Conservation (phyloP, 2,329 filamentous ascomycete species). For the Exophiala sideris region DNA sequence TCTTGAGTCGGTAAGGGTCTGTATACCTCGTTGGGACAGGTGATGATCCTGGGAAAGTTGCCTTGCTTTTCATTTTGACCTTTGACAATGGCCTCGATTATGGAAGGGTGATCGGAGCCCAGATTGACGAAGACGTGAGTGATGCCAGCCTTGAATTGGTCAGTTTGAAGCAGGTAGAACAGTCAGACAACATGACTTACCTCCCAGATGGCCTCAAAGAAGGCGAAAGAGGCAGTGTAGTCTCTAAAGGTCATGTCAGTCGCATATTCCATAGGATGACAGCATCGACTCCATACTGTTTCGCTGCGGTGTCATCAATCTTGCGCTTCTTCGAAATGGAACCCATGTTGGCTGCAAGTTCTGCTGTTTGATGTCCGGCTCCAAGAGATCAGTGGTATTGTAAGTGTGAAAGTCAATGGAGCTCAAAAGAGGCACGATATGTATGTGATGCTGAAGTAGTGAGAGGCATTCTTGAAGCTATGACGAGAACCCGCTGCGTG, state of each 20-base stretch:
- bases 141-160: constrained; percentile 43
- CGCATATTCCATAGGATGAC: not conserved
- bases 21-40: constrained; percentile 72
- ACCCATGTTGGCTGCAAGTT: not conserved
- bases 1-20: not conserved
- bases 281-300: not conserved
- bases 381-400: no score
- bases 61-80: constrained; percentile 64
- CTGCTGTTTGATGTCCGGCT: no score
- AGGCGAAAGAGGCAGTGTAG: constrained; percentile 74
- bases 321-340: not conserved
- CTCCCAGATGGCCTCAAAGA: constrained; percentile 78
- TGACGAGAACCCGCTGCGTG: no score
- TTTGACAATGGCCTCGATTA: constrained; percentile 77
- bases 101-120: constrained; percentile 64
- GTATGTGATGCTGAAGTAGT: no score
- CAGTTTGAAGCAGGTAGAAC: not conserved
- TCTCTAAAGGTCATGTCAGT: constrained; percentile 1
- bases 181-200: constrained; percentile 46
- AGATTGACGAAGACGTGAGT: constrained; percentile 53
- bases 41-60: constrained; percentile 70
- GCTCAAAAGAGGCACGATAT: no score
- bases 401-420: no score
- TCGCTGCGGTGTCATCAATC: not conserved
- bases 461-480: no score